phyloP scores from a whole-genome alignment of 164 flowering plant species.

The Aristolochia californica region DNA sequence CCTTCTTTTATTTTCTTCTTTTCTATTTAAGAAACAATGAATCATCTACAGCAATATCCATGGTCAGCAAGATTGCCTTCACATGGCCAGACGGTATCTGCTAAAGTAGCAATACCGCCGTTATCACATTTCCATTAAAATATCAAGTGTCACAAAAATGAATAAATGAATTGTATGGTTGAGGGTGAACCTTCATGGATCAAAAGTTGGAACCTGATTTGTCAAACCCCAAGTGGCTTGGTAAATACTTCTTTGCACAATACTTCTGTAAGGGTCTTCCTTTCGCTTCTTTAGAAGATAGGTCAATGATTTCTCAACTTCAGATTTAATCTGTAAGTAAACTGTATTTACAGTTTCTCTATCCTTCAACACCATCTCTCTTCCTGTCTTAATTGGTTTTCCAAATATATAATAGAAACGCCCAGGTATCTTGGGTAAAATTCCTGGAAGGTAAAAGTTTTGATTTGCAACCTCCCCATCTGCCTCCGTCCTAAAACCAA shows the following conservation, averaged over 20 bases:
- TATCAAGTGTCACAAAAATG: too few relatives aligned
- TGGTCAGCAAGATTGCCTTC: too few relatives aligned
- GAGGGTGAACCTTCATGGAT: conserved; percentile 15
- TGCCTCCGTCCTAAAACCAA: conserved; percentile 26
- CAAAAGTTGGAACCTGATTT: conserved; percentile 32
- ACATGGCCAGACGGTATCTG: too few relatives aligned
- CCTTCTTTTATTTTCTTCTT: too few relatives aligned
- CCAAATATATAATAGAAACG: conserved; percentile 79
- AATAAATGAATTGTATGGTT: too few relatives aligned
- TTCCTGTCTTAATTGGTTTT: conserved; percentile 64
- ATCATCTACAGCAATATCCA: too few relatives aligned
- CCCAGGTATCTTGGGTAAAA: conserved; percentile 77
- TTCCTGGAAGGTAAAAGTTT: conserved; percentile 38
- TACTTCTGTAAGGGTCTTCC: conserved; percentile 68
- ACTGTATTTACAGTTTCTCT: conserved; percentile 37
- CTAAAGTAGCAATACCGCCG: too few relatives aligned
- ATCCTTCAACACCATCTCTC: conserved; percentile 38
- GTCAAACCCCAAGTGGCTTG: conserved; percentile 19
- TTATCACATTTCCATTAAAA: too few relatives aligned
- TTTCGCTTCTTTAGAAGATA: conserved; percentile 64
- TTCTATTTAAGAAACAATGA: too few relatives aligned
- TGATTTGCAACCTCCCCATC: conserved; percentile 48
- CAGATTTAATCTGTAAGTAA: conserved; percentile 56
- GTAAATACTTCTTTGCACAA: conserved; percentile 45
- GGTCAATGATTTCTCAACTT: conserved; percentile 37